Conservation (phyloP, 2,329 filamentous ascomycete species). For the Talaromyces verruculosus region DNA sequence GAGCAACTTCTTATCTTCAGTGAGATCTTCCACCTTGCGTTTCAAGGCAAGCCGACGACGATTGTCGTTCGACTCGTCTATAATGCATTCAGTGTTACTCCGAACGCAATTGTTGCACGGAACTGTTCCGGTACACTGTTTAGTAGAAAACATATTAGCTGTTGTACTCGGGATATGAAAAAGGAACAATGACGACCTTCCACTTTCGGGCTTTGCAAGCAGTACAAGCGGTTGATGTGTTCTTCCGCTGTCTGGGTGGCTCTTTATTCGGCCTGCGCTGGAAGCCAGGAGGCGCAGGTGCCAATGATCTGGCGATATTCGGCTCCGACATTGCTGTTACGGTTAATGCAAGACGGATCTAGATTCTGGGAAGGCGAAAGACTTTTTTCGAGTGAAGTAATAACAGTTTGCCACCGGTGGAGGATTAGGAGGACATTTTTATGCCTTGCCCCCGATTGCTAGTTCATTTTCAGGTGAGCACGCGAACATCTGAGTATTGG, state of each 20-base stretch:
- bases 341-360: background rate
- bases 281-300: slow-evolving; percentile 21
- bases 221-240: slow-evolving; percentile 20
- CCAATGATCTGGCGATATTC: slow-evolving; percentile 17
- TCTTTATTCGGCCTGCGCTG: slow-evolving; percentile 18
- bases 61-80: slow-evolving; percentile 28
- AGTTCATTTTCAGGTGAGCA: background rate
- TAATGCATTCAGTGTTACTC: slow-evolving; percentile 26
- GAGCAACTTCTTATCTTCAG: slow-evolving; percentile 27
- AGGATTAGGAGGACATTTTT: background rate
- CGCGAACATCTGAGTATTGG: background rate
- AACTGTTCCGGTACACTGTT: slow-evolving; percentile 31
- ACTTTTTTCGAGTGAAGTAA: background rate
- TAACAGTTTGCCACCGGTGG: background rate
- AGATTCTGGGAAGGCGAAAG: background rate
- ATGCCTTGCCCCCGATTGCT: background rate
- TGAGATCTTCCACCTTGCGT: slow-evolving; percentile 28
- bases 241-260: slow-evolving; percentile 15
- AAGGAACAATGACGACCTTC: slow-evolving; percentile 12
- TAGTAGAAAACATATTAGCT: slow-evolving; percentile 30
- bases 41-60: slow-evolving; percentile 29
- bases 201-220: slow-evolving; percentile 20
- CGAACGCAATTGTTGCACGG: slow-evolving; percentile 29
- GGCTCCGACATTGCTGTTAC: slow-evolving; percentile 15
- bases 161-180: background rate